These are phyloP conservation scores for Hyaloscypha bicolor DNA, from an alignment of 495 filamentous ascomycete species.

Conservation along the genomic window DNA sequence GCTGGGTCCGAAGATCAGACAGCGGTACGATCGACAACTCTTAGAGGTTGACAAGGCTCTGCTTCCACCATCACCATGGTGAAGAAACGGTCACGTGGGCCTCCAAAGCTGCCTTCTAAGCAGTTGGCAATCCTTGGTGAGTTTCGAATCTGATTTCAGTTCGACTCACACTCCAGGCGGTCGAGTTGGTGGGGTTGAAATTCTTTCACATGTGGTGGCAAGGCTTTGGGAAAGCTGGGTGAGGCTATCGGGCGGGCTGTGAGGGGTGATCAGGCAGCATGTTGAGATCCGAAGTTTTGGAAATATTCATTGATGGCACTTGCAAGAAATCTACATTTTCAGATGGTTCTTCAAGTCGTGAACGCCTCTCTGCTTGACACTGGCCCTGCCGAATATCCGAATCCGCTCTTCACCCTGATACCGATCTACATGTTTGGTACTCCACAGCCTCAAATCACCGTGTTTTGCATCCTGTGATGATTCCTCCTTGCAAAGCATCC, in stretches of 20 bases:
- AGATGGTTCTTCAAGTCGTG: background rate
- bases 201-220: background rate
- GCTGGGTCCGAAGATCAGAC: slow-evolving; percentile 6
- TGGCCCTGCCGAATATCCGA: background rate
- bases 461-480: background rate
- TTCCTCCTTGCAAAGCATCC: background rate
- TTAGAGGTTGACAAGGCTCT: slow-evolving; percentile 12
- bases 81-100: slow-evolving; percentile 27
- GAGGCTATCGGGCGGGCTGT: background rate
- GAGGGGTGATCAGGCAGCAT: background rate
- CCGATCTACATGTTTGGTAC: background rate
- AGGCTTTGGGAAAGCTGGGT: background rate
- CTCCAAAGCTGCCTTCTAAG: slow-evolving; percentile 46
- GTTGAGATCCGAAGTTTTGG: slow-evolving; percentile 1
- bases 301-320: background rate
- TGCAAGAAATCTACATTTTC: background rate
- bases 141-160: slow-evolving; percentile 28
- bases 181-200: slow-evolving; percentile 1
- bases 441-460: background rate
- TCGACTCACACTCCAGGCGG: background rate
- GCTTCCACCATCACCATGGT: slow-evolving; percentile 16
- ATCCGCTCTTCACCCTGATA: background rate
- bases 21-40: slow-evolving; percentile 14
- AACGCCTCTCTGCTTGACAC: background rate
- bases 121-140: slow-evolving; percentile 66